Conservation (phyloP, 2,329 filamentous ascomycete species). For the Paecilomyces fulvus region DNA sequence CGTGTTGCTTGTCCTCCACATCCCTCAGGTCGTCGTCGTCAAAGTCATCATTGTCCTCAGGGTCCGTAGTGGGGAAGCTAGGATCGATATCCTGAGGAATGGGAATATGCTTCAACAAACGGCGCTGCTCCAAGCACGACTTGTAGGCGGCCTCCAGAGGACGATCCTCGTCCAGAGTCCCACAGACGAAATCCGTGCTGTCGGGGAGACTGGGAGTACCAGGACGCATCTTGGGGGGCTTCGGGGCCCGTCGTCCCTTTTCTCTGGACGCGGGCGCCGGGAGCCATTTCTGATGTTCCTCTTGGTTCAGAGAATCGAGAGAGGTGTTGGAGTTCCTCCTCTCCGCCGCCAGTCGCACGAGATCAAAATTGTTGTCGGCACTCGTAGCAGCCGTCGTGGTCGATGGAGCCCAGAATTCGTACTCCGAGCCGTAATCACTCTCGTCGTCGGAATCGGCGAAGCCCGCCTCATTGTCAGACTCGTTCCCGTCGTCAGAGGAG, state of each 20-base stretch:
- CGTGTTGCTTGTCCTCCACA: conserved; percentile 55
- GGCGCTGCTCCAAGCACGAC: conserved; percentile 70
- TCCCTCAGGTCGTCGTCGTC: conserved; percentile 52
- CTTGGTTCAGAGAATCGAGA: conserved; percentile 39
- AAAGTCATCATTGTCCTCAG: conserved; percentile 67
- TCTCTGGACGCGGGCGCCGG: conserved; percentile 20
- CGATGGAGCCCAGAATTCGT: conserved; percentile 54
- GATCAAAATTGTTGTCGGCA: conserved; percentile 42
- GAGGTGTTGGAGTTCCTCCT: conserved; percentile 47
- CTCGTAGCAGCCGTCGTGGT: conserved; percentile 44
- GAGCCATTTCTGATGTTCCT: conserved; percentile 21
- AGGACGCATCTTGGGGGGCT: conserved; percentile 51
- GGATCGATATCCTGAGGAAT: conserved; percentile 98
- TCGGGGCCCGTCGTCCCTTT: conserved; percentile 28
- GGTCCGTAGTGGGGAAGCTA: conserved; percentile 91
- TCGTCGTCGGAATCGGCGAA: conserved; percentile 63
- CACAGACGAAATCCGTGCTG: conserved; percentile 98
- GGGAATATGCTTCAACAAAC: conserved; percentile 68
- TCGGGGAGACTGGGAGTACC: conserved; percentile 80
- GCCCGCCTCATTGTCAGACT: conserved; percentile 69
- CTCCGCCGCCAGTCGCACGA: conserved; percentile 37
- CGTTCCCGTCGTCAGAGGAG: conserved; percentile 57
- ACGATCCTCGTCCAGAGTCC: conserved; percentile 90
- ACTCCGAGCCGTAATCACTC: conserved; percentile 56
- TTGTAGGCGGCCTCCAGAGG: conserved; percentile 92